Evolutionary conservation across 2,329 filamentous ascomycete genomes (phyloP), one percentile per base, ranked within the genome.

Genomic region (Talaromyces sp.): DNA sequence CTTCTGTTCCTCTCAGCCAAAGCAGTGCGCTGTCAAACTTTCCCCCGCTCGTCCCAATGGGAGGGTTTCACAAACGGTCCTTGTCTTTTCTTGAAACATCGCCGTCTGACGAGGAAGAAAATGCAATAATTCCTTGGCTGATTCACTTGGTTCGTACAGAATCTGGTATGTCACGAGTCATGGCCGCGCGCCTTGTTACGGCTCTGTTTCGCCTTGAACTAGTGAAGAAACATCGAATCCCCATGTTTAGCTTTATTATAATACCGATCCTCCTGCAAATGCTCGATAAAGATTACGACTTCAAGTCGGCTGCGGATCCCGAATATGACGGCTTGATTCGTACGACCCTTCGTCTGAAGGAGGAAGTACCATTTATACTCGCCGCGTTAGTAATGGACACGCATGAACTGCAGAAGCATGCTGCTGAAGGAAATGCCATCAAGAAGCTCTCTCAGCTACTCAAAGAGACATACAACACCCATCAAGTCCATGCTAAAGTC

Each of bases 301-400:
- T 77, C 9, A 70, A 72, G 13, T 71, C 75, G 30, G 75, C 77
- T 42, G 69, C 77, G 15, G 76, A 78, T 36, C 68, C 75, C 15
- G 69, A 72, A 53, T 73, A 75, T 61, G 72, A 72, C 53, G 74
- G 72, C 2, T 59, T 76, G 30, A 73, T 76, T 49, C 75, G 79
- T 13, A 69, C 76, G 13, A 77, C 78, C 25, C 81, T 84, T 67
- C 73, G 77, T 9, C 80, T 92, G 13, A 81, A 87, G 60, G 90
- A 93, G 72, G 85, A 85, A 64, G 87, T 90, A 1, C 91, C 93
- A 8, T 83, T 85, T 1, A 84, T 96, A 11, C 80, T 98, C 59
- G 91, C 92, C 17, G 86, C 88, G 53, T 81, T 98, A 44, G 86
- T 96, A 19, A 86, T 87, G 28, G 91, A 95, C 69, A 92, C 88